A percentile compares a stretch with the other conserved stretches of the same genome.
Conservation (phyloP, 306 rosid genomes). For the Hippophae tibetana region DNA sequence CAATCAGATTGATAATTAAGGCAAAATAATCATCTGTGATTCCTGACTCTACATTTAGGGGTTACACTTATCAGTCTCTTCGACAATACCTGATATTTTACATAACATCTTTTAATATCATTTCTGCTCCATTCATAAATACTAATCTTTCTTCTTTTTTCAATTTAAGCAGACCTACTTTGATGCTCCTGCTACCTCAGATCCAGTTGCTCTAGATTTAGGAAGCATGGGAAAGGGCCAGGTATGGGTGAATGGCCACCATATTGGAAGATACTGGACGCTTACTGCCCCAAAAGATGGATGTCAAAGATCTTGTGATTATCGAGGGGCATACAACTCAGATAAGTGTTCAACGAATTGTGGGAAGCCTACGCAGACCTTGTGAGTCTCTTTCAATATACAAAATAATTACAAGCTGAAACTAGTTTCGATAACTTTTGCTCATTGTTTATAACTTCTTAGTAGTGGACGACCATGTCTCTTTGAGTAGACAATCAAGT, state of each 20-base stretch:
- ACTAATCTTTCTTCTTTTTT: not conserved
- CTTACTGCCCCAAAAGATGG: slow-evolving; percentile 65
- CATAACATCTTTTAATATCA: not conserved
- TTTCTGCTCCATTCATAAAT: slow-evolving; percentile 6
- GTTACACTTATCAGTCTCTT: not conserved
- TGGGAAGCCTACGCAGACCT: slow-evolving; percentile 83
- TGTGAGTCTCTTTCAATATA: slow-evolving; percentile 31
- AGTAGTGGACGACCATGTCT: too few relatives aligned
- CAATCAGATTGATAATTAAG: slow-evolving; percentile 1
- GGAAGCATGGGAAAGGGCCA: slow-evolving; percentile 99
- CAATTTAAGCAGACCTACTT: slow-evolving; percentile 53
- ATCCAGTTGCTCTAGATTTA: slow-evolving; percentile 81
- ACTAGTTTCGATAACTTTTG: not conserved
- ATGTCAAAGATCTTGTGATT: slow-evolving; percentile 61
- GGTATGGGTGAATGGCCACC: slow-evolving; percentile 95
- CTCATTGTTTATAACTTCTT: not conserved
- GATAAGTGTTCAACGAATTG: slow-evolving; percentile 70
- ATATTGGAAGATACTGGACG: slow-evolving; percentile 96
- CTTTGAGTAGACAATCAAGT: too few relatives aligned
- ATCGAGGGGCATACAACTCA: slow-evolving; percentile 73
- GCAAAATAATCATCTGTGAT: not conserved
- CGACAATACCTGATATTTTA: not conserved
- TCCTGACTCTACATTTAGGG: not conserved
- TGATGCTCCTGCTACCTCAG: slow-evolving; percentile 62
- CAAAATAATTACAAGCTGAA: slow-evolving; percentile 4